Evolutionary conservation across 2,329 filamentous ascomycete species (phyloP).

Genomic region (Helicocarpus griseus): DNA sequence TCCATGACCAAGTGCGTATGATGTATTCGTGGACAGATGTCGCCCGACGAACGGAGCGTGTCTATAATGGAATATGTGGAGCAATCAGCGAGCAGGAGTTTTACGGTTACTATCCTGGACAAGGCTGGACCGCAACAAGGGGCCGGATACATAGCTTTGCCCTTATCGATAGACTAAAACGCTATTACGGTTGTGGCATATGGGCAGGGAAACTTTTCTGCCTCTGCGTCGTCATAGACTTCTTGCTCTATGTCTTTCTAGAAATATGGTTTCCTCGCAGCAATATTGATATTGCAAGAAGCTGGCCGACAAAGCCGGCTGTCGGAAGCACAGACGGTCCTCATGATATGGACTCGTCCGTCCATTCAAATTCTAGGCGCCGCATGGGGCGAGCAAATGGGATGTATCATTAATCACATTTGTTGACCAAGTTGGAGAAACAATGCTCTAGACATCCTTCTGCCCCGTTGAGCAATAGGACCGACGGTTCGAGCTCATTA

Average conservation of each 20-base stretch:
- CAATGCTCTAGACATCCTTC: neutral
- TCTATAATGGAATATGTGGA: conserved; percentile 87
- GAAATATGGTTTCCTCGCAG: conserved; percentile 80
- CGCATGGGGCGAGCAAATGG: neutral
- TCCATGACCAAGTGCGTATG: conserved; percentile 92
- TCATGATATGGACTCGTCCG: neutral
- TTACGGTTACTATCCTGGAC: conserved; percentile 67
- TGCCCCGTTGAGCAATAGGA: neutral
- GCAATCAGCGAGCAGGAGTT: conserved; percentile 79
- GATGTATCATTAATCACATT: neutral
- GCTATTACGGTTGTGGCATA: conserved; percentile 95
- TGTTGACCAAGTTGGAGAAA: neutral
- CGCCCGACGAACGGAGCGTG: conserved; percentile 81
- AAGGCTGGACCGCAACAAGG: conserved; percentile 60
- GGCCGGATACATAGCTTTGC: conserved; percentile 75
- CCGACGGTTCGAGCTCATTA: too few relatives aligned
- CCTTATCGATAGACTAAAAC: conserved; percentile 85
- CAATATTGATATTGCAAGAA: conserved; percentile 77
- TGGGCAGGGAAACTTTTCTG: conserved; percentile 98
- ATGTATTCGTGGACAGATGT: conserved; percentile 99
- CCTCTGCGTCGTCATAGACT: conserved; percentile 87
- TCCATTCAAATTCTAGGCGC: neutral
- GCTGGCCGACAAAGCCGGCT: conserved; percentile 74
- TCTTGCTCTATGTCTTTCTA: conserved; percentile 76
- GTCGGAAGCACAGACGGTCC: neutral